A percentile compares a stretch with the other conserved stretches of the same genome.
Conservation (phyloP, 805 yeast species). For the Limtongia smithiae region DNA sequence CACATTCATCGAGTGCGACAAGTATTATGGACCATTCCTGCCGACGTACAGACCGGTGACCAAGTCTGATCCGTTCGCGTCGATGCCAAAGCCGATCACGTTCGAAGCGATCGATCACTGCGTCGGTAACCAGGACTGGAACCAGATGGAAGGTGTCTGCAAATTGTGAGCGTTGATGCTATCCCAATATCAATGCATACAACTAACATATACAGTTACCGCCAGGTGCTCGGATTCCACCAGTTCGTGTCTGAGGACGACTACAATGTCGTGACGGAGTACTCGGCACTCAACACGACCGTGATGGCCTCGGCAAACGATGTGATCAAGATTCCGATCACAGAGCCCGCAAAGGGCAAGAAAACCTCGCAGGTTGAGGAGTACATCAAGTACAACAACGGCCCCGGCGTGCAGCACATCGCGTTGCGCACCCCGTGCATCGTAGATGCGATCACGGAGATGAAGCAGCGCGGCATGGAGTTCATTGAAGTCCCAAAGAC, state of each 20-base stretch:
- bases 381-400: conserved; percentile 66
- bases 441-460: conserved; percentile 48
- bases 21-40: conserved; percentile 45
- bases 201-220: too few relatives aligned
- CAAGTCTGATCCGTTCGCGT: conserved; percentile 29
- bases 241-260: conserved; percentile 85
- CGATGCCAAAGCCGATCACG: conserved; percentile 39
- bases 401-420: conserved; percentile 83
- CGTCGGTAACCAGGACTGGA: conserved; percentile 75
- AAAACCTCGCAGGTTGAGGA: conserved; percentile 78
- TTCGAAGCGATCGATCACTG: conserved; percentile 64
- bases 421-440: conserved; percentile 67
- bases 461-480: conserved; percentile 63
- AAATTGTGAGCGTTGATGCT: conserved; percentile 32
- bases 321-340: conserved; percentile 71
- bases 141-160: conserved; percentile 57
- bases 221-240: conserved; percentile 65
- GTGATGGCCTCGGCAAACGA: conserved; percentile 73
- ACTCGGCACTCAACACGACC: conserved; percentile 64
- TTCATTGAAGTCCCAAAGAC: conserved; percentile 58
- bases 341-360: conserved; percentile 73
- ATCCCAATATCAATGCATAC: too few relatives aligned
- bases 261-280: conserved; percentile 63
- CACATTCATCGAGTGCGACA: conserved; percentile 53
- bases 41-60: conserved; percentile 45